phyloP scores from a whole-genome alignment of 805 yeast genomes.

The Saccharomycopsis vini region DNA sequence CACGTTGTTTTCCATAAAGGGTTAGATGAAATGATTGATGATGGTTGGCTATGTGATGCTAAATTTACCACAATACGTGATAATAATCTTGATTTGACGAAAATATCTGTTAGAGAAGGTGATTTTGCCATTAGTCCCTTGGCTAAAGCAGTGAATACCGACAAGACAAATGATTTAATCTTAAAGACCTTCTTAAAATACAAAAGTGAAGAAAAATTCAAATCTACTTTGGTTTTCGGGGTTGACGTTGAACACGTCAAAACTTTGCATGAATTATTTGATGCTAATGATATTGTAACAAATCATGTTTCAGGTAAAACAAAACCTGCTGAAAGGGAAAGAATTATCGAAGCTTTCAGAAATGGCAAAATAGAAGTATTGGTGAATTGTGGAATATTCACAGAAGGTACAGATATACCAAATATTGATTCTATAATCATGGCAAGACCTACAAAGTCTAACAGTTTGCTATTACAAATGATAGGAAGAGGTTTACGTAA shows the following conservation, averaged over 20 bases:
- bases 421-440: constrained; percentile 72
- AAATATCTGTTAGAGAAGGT: constrained; percentile 24
- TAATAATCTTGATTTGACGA: constrained; percentile 12
- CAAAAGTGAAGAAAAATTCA: constrained; percentile 31
- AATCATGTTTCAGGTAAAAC: constrained; percentile 67
- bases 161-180: constrained; percentile 46
- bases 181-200: constrained; percentile 43
- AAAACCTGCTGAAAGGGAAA: constrained; percentile 38
- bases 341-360: constrained; percentile 48
- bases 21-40: constrained; percentile 55
- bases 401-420: constrained; percentile 94
- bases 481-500: constrained; percentile 79
- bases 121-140: constrained; percentile 50
- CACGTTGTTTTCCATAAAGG: constrained; percentile 64
- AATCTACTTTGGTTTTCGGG: constrained; percentile 69
- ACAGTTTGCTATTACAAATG: constrained; percentile 72
- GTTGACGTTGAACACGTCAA: constrained; percentile 63
- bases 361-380: constrained; percentile 58
- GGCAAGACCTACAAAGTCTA: constrained; percentile 74
- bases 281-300: constrained; percentile 54
- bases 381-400: constrained; percentile 82
- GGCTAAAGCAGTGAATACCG: constrained; percentile 46
- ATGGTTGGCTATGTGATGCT: constrained; percentile 63
- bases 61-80: constrained; percentile 50
- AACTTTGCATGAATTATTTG: constrained; percentile 43